A percentile compares a stretch with the other conserved stretches of the same genome.
Evolutionary conservation across 768 basidiomycete species (phyloP).

Genomic region (Kwoniella sp.): DNA sequence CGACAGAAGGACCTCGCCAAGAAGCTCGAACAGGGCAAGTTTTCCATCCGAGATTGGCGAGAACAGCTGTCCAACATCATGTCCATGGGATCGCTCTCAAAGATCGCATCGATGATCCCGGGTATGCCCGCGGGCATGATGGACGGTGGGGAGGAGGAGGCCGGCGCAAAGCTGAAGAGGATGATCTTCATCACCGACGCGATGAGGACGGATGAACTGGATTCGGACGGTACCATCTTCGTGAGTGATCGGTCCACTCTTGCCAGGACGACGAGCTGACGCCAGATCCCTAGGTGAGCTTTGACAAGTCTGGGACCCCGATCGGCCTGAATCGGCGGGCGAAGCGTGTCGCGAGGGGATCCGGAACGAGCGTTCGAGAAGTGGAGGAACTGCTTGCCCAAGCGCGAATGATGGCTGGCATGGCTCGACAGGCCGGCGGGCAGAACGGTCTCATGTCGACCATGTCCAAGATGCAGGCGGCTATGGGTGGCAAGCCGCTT

Average conservation of each 20-base stretch:
- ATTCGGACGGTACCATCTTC: constrained; percentile 89
- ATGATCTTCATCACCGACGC: constrained; percentile 99
- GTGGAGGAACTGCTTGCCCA: constrained; percentile 97
- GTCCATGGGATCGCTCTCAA: constrained; percentile 99
- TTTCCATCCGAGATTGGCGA: constrained; percentile 94
- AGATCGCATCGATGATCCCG: constrained; percentile 98
- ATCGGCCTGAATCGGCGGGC: constrained; percentile 83
- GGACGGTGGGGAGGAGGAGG: constrained; percentile 85
- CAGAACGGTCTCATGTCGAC: constrained; percentile 91
- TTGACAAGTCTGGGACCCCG: constrained; percentile 46
- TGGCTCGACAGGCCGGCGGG: constrained; percentile 96
- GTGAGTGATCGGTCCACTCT: constrained; percentile 53
- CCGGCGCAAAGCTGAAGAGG: constrained; percentile 81
- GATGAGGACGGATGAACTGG: constrained; percentile 88
- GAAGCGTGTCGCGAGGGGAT: constrained; percentile 81
- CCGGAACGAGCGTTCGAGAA: constrained; percentile 89
- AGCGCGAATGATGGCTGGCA: constrained; percentile 97
- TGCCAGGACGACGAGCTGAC: neutral
- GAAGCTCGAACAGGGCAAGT: constrained; percentile 83
- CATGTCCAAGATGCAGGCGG: constrained; percentile 89
- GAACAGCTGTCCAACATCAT: constrained; percentile 96
- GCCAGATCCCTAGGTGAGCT: constrained; percentile 41
- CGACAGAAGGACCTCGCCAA: constrained; percentile 98
- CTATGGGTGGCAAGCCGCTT: constrained; percentile 77
- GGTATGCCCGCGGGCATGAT: constrained; percentile 87